Percentiles rank a stretch among this genome's conserved stretches.
phyloP scores from a whole-genome alignment of 139 green algal species.

The Haematococcus lacustris region DNA sequence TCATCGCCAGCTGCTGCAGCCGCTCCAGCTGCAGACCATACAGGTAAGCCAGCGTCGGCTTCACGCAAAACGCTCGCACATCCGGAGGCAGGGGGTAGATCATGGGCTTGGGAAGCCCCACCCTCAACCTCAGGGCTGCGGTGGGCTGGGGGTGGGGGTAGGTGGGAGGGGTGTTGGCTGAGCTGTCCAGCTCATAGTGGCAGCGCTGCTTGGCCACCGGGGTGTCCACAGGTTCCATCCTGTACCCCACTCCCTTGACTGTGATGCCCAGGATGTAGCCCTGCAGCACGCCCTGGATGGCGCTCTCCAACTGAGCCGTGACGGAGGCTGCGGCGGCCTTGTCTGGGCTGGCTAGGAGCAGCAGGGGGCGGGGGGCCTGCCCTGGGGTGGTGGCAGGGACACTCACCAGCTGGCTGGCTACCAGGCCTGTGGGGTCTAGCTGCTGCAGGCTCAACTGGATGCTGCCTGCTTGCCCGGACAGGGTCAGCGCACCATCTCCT shows the following conservation, averaged over 20 bases:
- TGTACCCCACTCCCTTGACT: slow-evolving; percentile 52
- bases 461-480: slow-evolving; percentile 32
- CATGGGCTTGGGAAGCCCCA: slow-evolving; percentile 34
- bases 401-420: slow-evolving; percentile 22
- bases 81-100: slow-evolving; percentile 40
- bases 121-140: slow-evolving; percentile 29
- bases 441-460: slow-evolving; percentile 12
- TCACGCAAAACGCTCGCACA: slow-evolving; percentile 46
- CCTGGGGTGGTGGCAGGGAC: neutral
- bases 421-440: slow-evolving; percentile 41
- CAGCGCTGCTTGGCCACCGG: neutral
- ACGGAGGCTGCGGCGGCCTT: slow-evolving; percentile 26
- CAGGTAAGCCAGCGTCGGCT: slow-evolving; percentile 47
- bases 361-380: slow-evolving; percentile 11
- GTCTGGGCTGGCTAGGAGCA: slow-evolving; percentile 32
- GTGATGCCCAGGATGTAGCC: slow-evolving; percentile 48
- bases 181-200: slow-evolving; percentile 5
- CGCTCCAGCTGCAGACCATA: slow-evolving; percentile 34
- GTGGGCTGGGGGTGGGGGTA: slow-evolving; percentile 40
- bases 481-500: slow-evolving; percentile 10
- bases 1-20: slow-evolving; percentile 21
- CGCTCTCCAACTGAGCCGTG: slow-evolving; percentile 22
- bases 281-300: slow-evolving; percentile 35
- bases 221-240: slow-evolving; percentile 25
- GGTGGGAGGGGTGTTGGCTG: slow-evolving; percentile 20